Base-by-base conservation (phyloP, 2,329 filamentous ascomycete genomes). In the Pezicula radicicola region DNA sequence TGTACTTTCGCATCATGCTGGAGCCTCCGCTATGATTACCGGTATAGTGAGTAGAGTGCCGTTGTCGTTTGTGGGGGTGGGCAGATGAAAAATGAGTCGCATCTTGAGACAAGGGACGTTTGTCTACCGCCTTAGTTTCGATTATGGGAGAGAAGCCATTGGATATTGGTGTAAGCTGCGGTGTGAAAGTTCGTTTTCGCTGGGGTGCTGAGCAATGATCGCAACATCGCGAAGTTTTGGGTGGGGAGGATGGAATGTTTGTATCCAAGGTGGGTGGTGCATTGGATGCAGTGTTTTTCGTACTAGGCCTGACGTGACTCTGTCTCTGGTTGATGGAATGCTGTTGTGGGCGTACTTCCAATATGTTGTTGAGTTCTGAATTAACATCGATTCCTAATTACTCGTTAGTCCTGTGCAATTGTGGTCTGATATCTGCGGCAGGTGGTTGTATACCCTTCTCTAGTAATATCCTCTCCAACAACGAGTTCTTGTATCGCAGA, bases 401-500 rank as follows among this genome's bases (percentile, higher is more conserved):
- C 21, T 16, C 40, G 16, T 36, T 10, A 39, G 30, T 8, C 19
- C n/a, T 52, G 41, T 53, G 28, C 19, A 25, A 10, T 27, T n/a
- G 2, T 10, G 21, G 7, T 10, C 21, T 37, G 6, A 25, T 15
- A 19, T 48, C 9, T 6, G 41, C 15, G 30, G 44, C 25, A 21
- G 5, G 5, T 21, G 21, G 21, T 21, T 3, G 21, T 56, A 25
- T 72, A 92, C 91, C 91, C 79, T 97, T 97, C 73, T 97, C 93
- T 30, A 97, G 81, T 50, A 97, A 80, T 66, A 97, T 95, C 53
- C 93, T 85, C 74, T 97, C 93, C 27, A 97, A 81, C 46, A 97
- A 77, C 42, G 93, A 97, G 71, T 97, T 97, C 77, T 97, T 97
- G 72, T 97, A 97, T 49, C 93, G 87, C 64, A 97, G 79, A 92